Conservation (phyloP, 2,329 filamentous ascomycete species). For the Teratosphaeriaceae sp. region DNA sequence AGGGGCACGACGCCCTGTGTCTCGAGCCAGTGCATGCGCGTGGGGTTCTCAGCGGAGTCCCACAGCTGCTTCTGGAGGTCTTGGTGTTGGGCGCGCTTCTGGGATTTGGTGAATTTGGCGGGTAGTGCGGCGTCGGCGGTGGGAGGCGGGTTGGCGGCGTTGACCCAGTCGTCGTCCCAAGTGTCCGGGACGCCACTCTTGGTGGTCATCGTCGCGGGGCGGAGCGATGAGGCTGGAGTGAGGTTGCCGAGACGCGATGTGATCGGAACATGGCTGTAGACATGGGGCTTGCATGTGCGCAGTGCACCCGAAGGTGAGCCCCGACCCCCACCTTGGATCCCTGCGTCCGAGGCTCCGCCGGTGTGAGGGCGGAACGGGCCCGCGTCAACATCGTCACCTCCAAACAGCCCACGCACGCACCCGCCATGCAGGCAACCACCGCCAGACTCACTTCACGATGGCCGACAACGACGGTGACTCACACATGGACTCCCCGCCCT, state of each 20-base stretch:
- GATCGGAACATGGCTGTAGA: background rate
- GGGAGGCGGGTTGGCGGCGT: constrained; percentile 53
- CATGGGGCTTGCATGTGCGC: background rate
- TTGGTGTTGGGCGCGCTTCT: constrained; percentile 71
- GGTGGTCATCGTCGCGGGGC: constrained; percentile 32
- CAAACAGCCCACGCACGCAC: background rate
- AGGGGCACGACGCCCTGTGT: constrained; percentile 56
- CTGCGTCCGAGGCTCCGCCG: no score
- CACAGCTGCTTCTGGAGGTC: constrained; percentile 82
- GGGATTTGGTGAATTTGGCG: constrained; percentile 61
- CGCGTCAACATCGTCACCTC: background rate
- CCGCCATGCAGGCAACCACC: background rate
- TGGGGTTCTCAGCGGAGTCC: constrained; percentile 78
- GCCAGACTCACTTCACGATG: constrained; percentile 22
- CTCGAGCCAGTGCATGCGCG: constrained; percentile 70
- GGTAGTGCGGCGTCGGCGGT: constrained; percentile 8
- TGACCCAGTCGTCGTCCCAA: constrained; percentile 91
- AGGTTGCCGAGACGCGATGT: background rate
- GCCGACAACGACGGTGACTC: constrained; percentile 49
- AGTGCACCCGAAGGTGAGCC: background rate
- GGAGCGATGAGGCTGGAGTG: background rate
- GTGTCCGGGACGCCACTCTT: constrained; percentile 58
- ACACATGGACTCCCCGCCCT: constrained; percentile 45
- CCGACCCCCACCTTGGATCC: no score
- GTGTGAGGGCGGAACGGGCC: no score